Evolutionary conservation across 768 basidiomycete species (phyloP).

Genomic region (Tephrocybe sp.): DNA sequence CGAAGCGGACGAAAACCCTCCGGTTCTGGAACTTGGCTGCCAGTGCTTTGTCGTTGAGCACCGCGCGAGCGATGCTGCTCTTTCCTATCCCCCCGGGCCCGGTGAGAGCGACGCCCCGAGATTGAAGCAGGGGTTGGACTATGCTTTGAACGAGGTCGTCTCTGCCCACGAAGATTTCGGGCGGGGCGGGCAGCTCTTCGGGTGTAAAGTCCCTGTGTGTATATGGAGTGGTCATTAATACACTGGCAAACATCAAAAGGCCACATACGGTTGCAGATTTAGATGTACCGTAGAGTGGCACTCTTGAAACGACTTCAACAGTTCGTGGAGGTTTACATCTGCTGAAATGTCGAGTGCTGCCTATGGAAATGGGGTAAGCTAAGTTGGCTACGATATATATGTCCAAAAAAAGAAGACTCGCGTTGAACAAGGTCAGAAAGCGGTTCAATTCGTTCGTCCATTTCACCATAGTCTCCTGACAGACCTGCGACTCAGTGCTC

Average conservation of each 20-base stretch:
- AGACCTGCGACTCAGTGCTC: conserved; percentile 1
- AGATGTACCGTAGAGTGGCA: neutral
- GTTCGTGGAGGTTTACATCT: conserved; percentile 11
- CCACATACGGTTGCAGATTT: neutral
- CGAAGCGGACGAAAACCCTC: conserved; percentile 12
- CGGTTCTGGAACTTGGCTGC: conserved; percentile 2
- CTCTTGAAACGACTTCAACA: conserved; percentile 1
- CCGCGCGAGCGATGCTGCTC: conserved; percentile 10
- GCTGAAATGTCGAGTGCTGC: conserved; percentile 8
- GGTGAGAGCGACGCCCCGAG: conserved; percentile 9
- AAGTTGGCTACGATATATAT: too few species aligned
- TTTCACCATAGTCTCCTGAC: conserved; percentile 8
- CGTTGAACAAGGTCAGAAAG: conserved; percentile 8
- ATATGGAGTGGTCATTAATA: too few species aligned
- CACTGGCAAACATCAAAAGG: too few species aligned
- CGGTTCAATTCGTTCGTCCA: conserved; percentile 10
- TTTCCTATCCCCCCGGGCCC: conserved; percentile 17
- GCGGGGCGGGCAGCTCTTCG: neutral
- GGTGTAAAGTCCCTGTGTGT: too few species aligned
- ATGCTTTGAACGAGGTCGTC: neutral
- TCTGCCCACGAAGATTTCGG: neutral
- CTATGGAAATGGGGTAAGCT: too few species aligned
- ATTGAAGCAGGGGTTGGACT: neutral
- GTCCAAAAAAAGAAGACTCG: neutral
- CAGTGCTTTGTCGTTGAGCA: conserved; percentile 6